Percentiles rank a stretch among this genome's conserved stretches.
These are phyloP conservation scores for Excoecaria cochinchinensis DNA, from an alignment of 345 rosid genomes.

Conservation along the genomic window DNA sequence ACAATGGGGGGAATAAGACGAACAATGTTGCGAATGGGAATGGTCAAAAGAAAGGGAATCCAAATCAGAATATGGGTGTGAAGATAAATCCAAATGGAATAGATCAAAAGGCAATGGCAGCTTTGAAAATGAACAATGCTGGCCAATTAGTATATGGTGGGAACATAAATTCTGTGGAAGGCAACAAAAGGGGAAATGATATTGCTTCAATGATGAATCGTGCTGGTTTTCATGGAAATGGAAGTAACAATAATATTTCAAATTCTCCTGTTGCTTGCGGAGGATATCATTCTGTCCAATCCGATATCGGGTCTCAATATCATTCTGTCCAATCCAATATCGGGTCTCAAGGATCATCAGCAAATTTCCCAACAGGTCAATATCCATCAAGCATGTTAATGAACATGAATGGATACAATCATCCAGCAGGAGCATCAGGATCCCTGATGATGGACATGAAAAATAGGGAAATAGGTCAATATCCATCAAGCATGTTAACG, in stretches of 20 bases:
- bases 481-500: slow-evolving; percentile 43
- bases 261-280: slow-evolving; percentile 26
- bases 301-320: no score
- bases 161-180: slow-evolving; percentile 15
- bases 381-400: slow-evolving; percentile 40
- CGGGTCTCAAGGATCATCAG: slow-evolving; percentile 36
- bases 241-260: slow-evolving; percentile 5
- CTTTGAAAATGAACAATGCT: slow-evolving; percentile 51
- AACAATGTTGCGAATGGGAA: slow-evolving; percentile 36
- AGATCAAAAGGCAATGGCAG: slow-evolving; percentile 52
- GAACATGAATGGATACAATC: slow-evolving; percentile 42
- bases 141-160: slow-evolving; percentile 36
- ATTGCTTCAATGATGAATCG: slow-evolving; percentile 49
- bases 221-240: slow-evolving; percentile 41
- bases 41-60: slow-evolving; percentile 52
- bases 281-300: slow-evolving; percentile 32
- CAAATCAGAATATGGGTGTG: slow-evolving; percentile 46
- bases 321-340: slow-evolving; percentile 33
- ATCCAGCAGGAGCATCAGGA: slow-evolving; percentile 17
- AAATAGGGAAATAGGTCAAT: slow-evolving; percentile 28
- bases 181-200: slow-evolving; percentile 41
- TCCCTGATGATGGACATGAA: slow-evolving; percentile 33
- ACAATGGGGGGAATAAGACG: slow-evolving; percentile 30
- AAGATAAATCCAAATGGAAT: slow-evolving; percentile 34
- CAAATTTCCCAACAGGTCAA: slow-evolving; percentile 16